Conservation (phyloP, 2,329 filamentous ascomycete species). For the Paraphaeosphaeria minitans region DNA sequence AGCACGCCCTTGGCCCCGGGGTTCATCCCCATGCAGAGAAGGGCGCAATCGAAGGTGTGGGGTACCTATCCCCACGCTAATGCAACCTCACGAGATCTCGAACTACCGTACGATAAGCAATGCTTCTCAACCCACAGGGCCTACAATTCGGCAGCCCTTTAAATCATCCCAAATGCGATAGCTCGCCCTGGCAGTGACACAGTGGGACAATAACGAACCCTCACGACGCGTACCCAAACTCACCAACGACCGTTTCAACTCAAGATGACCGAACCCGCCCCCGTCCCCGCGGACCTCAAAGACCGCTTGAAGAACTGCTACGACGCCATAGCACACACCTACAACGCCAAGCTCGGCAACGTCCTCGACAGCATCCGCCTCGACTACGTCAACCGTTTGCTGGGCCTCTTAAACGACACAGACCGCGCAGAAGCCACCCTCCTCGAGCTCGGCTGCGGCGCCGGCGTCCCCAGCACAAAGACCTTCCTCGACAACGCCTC, state of each 20-base stretch:
- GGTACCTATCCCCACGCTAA: constrained; percentile 4
- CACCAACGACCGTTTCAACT: not conserved
- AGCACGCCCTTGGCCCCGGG: not conserved
- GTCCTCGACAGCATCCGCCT: constrained; percentile 28
- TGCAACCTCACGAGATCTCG: not conserved
- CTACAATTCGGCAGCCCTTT: not conserved
- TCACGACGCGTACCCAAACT: too few relatives aligned
- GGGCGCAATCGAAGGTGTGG: not conserved
- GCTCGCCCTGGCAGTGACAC: too few relatives aligned
- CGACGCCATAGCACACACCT: constrained; percentile 36
- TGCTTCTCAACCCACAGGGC: not conserved
- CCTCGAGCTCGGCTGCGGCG: constrained; percentile 39
- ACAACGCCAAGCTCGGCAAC: constrained; percentile 26
- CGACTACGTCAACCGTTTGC: constrained; percentile 26
- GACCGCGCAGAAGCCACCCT: constrained; percentile 7
- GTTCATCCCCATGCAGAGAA: not conserved
- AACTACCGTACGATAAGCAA: not conserved
- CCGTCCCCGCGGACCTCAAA: constrained; percentile 29
- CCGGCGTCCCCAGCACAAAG: constrained; percentile 36
- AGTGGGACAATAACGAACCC: too few relatives aligned
- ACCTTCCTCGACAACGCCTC: constrained; percentile 25
- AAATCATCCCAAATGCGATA: not conserved
- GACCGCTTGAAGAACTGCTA: constrained; percentile 34
- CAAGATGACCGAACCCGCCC: not conserved
- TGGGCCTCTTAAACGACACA: constrained; percentile 17